Base-by-base conservation (phyloP, 768 basidiomycete genomes). In the Naganishia antarctica region DNA sequence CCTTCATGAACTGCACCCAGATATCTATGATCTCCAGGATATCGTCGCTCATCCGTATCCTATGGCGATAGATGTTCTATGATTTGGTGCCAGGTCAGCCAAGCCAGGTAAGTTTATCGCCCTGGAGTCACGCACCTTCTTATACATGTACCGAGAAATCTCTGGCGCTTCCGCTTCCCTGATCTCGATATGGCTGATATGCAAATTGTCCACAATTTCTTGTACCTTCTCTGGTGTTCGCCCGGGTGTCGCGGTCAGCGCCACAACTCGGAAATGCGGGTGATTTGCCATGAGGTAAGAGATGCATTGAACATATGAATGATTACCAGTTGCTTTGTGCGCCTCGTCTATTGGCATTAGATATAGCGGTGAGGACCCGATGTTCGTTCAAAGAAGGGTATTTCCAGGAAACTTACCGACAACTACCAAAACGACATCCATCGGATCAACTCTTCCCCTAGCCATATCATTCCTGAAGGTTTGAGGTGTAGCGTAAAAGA, bases 401-500 rank as follows among this genome's bases (percentile, higher is more conserved):
- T n/a, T n/a, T n/a, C n/a, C n/a, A n/a, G n/a, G n/a, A 16, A 16
- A 69, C 82, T 46, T 66, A 88, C 94, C 94, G 60, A 98, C 82
- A 28, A 99, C 92, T 12, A 96, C 78, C 41, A 96, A 84, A 29
- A 94, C 81, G 26, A 99, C 87, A 71, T 91, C 87, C 32, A 80
- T 76, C 0, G 86, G 82, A 71, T 98, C 89, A 70, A 91, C 87
- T 29, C 81, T 84, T 43, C 86, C 86, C 1, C 81, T 83, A 7
- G 78, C 78, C 23, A 98, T 80, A 73, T 99, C 96, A 66, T 94
- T 94, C 65, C 88, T 81, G 25, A 98, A 81, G 0, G 94, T 97
- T 74, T 98, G 96, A 0, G 93, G 91, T 0, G 93, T 97, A 86
- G 93, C 91, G 73, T 90, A 97, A 73, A 94, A 91, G 23, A 96